Base-by-base conservation (phyloP, 306 rosid species). In the Astragalus membranaceus region DNA sequence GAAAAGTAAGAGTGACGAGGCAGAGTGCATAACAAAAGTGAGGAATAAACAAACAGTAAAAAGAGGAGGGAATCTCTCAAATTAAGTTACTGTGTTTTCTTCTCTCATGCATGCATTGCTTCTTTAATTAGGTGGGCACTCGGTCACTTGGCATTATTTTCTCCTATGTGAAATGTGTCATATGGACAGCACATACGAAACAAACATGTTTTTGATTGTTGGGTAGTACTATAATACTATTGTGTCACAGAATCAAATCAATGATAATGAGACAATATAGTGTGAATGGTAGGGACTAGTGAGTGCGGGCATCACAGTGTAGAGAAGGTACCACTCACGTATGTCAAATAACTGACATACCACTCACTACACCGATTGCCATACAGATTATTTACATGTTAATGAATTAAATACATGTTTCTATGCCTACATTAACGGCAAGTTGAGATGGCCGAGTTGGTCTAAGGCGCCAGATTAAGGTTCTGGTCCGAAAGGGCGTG, bases 401-500 rank as follows among this genome's bases (percentile, higher is more conserved):
- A 5, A 39, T 8, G 8, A 8, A 6, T 9, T 39, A 39, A 7
- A 39, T 39, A 39, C 17, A 20, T 1, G 5, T 50, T 15, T 2
- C 0, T 4, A 23, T 20, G 0, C 3, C 0, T 1, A 55, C 5
- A 5, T 5, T 0, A 0, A 0, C 37, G 63, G 0, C 3, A 11
- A 0, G 79, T 81, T 77, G 85, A 77, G 77, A 81, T 81, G 77
- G 77, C 82, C 80, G 85, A 81, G 85, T 81, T 81, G 85, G 85
- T 81, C 67, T 60, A 60, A 60, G 67, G 67, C 67, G 67, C 67
- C 49, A 60, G 67, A 62, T 62, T 62, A 62, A 81, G 82, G 77
- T 81, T 81, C 77, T 77, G 74, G 82, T 77, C 77, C 80, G 82
- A 69, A 81, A 81, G 85, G 85, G 85, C 80, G 80, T 81, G 85